Base-by-base conservation (phyloP, 1,284 basidiomycete genomes). In the Schizophyllum amplum region DNA sequence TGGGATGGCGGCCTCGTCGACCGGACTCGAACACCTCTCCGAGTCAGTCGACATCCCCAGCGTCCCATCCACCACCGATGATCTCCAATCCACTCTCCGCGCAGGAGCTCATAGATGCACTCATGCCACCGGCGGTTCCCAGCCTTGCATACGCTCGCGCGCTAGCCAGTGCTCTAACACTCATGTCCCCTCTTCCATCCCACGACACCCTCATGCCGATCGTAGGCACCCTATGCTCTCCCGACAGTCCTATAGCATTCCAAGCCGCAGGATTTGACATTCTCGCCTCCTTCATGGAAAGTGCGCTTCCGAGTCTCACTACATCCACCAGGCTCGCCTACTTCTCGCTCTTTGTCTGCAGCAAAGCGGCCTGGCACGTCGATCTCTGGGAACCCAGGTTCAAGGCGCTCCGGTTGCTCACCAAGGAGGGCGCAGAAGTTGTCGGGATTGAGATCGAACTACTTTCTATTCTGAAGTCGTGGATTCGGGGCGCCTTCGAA, bases 251-350 rank as follows among this genome's bases (percentile, higher is more conserved):
- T 1, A 59, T 75, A 0, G 68, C 79, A 0, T 60, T 89, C 4
- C 86, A 87, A 65, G 78, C 77, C 7, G 78, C 82, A 0, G 87
- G 87, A 0, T 88, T 78, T 62, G 87, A 90, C 58, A 80, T 89
- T 55, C 73, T 90, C 52, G 72, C 83, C 13, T 76, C 84, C 0
- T 90, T 84, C 65, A 83, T 81, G 70, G 79, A 83, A 60, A 81
- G 81, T 62, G 72, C 71, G 27, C 79, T 81, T 54, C n/a, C 22
- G 47, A 58, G 65, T 17, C 68, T 81, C 17, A 68, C 70, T 1
- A 83, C 80, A 1, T 75, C 81, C 2, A 85, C 87, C 60, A 74
- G 80, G 47, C 68, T 86, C 9, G 73, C 79, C 0, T 85, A 82
- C 60, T 80, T 87, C 53, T 78, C 83, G 6, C 70, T 88, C 25